A percentile compares a stretch with the other conserved stretches of the same genome.
Conservation (phyloP, 768 basidiomycete species). For the Auriscalpium vulgare region DNA sequence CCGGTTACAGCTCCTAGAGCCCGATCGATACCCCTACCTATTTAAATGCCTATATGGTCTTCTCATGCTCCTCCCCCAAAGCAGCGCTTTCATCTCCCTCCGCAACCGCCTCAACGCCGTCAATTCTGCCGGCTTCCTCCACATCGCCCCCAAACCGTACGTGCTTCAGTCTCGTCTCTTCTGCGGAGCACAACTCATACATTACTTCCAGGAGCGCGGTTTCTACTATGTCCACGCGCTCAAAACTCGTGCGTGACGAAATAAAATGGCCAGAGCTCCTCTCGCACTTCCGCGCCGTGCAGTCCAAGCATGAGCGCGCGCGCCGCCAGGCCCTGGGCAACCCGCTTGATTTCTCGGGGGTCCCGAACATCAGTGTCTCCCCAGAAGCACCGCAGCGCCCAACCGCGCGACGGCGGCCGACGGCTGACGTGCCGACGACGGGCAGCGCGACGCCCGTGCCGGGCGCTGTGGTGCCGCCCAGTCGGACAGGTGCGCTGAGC, state of each 20-base stretch:
- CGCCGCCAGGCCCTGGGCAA: slow-evolving; percentile 69
- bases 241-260: slow-evolving; percentile 76
- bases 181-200: background rate
- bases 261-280: slow-evolving; percentile 98
- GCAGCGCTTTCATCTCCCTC: slow-evolving; percentile 90
- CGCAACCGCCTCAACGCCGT: slow-evolving; percentile 92
- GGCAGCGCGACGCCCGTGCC: background rate
- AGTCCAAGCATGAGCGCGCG: slow-evolving; percentile 87
- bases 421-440: slow-evolving; percentile 49
- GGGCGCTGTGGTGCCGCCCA: background rate
- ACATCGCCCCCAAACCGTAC: slow-evolving; percentile 83
- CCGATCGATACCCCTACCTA: slow-evolving; percentile 91
- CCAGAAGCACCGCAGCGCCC: slow-evolving; percentile 31
- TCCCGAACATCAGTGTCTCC: slow-evolving; percentile 28
- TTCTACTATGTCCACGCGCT: slow-evolving; percentile 43
- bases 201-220: slow-evolving; percentile 12
- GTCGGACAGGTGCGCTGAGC: slow-evolving; percentile 10
- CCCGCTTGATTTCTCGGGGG: slow-evolving; percentile 35
- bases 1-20: slow-evolving; percentile 91
- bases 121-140: slow-evolving; percentile 89
- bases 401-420: slow-evolving; percentile 52
- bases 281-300: slow-evolving; percentile 84
- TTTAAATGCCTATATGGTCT: slow-evolving; percentile 98
- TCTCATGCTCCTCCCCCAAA: slow-evolving; percentile 95
- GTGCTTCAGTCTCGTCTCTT: slow-evolving; percentile 17